Evolutionary conservation across 2,329 filamentous ascomycete species (phyloP), one percentile per base, ranked within the genome.

Genomic region (Sporothrix schenckii): DNA sequence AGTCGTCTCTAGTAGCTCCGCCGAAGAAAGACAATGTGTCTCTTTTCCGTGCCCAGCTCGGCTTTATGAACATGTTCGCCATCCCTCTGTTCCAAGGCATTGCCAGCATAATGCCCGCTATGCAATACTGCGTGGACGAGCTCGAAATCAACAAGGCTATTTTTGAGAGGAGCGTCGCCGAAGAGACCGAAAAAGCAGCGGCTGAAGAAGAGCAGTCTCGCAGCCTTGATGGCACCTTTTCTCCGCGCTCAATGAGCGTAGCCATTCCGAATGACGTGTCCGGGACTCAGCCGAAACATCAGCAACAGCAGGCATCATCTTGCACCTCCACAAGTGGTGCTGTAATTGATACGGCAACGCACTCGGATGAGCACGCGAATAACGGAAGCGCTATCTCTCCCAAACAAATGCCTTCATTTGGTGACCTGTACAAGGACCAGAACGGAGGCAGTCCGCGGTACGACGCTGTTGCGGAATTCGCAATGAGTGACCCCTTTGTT

Each of bases 21-120:
- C 93, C 95, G 53, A 89, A 92, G 71, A 92, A 94, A 75, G 94
- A 97, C 75, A 85, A 91, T 44, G 84, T 93, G 72, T 94, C 94
- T 69, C 85, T 97, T 68, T 92, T 89, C 73, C 93, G 92, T 74
- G 91, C 93, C 9, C 95, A 99, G 80, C 91, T 97, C 69, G 91
- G 92, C 30, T 99, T 99, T 81, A 97, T 98, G 92, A 95, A 93
- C 74, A 87, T 97, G 76, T 98, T 98, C 79, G 95, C 94, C 19
- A 88, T 94, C 65, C 95, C 95, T 0, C 85, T 99, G 0, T 99
- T 99, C 77, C 89, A 93, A 77, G 92, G 91, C 9, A 90, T 98
- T 9, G 89, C 92, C 41, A 92, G 96, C 75, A 87, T 98, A 49
- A 86, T 98, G 76, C 94, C 95, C 1, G 88, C 87, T 27, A 92